These are phyloP conservation scores for Talaromyces sp. DNA, from an alignment of 2,329 filamentous ascomycete species.

Conservation along the genomic window DNA sequence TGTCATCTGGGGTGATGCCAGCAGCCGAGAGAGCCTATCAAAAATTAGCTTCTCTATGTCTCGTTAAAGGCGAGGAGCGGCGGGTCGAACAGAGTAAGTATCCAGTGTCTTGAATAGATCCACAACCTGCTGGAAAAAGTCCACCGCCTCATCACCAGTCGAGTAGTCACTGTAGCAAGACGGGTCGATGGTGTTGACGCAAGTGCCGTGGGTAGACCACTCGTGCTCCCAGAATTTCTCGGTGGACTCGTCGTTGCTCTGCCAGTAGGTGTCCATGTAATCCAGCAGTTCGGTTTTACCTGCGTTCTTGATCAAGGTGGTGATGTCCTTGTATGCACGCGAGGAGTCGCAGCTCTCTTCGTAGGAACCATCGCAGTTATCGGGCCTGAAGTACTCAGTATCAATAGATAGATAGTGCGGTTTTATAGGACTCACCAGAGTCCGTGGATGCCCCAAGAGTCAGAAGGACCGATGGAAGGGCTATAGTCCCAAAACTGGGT, in stretches of 20 bases:
- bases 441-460: slow-evolving; percentile 59
- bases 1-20: slow-evolving; percentile 52
- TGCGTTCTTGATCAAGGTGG: slow-evolving; percentile 51
- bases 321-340: slow-evolving; percentile 57
- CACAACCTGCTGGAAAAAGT: slow-evolving; percentile 56
- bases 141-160: slow-evolving; percentile 56
- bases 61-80: too few relatives aligned
- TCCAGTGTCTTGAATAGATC: slow-evolving; percentile 55
- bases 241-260: slow-evolving; percentile 53
- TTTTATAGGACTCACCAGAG: slow-evolving; percentile 46
- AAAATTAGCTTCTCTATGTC: neutral
- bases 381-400: slow-evolving; percentile 35
- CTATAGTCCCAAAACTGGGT: slow-evolving; percentile 61
- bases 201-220: slow-evolving; percentile 70
- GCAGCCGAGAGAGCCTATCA: slow-evolving; percentile 51
- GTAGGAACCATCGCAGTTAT: slow-evolving; percentile 58
- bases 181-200: slow-evolving; percentile 65
- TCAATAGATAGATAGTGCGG: neutral
- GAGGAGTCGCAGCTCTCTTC: slow-evolving; percentile 54
- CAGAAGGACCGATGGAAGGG: slow-evolving; percentile 52
- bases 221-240: slow-evolving; percentile 67
- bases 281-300: slow-evolving; percentile 50
- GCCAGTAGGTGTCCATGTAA: slow-evolving; percentile 62
- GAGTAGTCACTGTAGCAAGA: slow-evolving; percentile 59
- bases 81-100: slow-evolving; percentile 46